phyloP scores from a whole-genome alignment of 2,329 filamentous ascomycete species.

The Pyrenophora tritici-repentis region DNA sequence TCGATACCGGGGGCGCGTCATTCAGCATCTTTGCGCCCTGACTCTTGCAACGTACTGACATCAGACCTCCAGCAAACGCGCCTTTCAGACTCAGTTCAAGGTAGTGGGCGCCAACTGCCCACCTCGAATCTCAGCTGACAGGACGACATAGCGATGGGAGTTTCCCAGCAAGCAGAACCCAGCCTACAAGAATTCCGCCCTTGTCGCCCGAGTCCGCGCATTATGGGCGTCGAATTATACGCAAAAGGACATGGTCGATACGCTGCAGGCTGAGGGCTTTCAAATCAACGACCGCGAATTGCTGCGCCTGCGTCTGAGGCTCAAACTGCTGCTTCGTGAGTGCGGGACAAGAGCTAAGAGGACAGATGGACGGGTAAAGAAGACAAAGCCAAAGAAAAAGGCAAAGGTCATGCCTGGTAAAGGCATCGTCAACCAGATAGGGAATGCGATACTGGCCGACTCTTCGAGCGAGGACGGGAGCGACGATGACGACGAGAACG shows the following conservation, averaged over 20 bases:
- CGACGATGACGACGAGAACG: slow-evolving; percentile 16
- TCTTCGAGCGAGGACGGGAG: slow-evolving; percentile 24
- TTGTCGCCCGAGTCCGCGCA: slow-evolving; percentile 73
- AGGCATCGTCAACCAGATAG: slow-evolving; percentile 34
- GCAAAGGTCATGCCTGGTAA: slow-evolving; percentile 19
- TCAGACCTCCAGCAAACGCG: slow-evolving; percentile 65
- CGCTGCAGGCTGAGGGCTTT: slow-evolving; percentile 73
- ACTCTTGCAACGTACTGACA: slow-evolving; percentile 12
- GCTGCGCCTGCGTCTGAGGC: slow-evolving; percentile 69
- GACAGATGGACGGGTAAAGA: slow-evolving; percentile 17
- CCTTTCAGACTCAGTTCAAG: slow-evolving; percentile 76
- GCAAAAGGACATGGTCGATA: slow-evolving; percentile 74
- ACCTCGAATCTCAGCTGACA: slow-evolving; percentile 11
- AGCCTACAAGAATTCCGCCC: slow-evolving; percentile 69
- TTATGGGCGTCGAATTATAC: slow-evolving; percentile 76
- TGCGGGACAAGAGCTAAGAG: slow-evolving; percentile 59
- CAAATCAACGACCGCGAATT: slow-evolving; percentile 73
- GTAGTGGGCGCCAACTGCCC: slow-evolving; percentile 16
- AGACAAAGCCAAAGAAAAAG: slow-evolving; percentile 20
- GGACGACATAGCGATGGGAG: slow-evolving; percentile 64
- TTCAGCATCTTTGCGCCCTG: background rate
- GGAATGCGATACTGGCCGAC: slow-evolving; percentile 33
- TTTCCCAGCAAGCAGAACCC: slow-evolving; percentile 77
- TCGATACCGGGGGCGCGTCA: slow-evolving; percentile 4
- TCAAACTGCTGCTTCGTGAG: slow-evolving; percentile 68